Evolutionary conservation across 768 basidiomycete genomes (phyloP), one percentile per base, ranked within the genome.

Genomic region (Leccinum broughii): DNA sequence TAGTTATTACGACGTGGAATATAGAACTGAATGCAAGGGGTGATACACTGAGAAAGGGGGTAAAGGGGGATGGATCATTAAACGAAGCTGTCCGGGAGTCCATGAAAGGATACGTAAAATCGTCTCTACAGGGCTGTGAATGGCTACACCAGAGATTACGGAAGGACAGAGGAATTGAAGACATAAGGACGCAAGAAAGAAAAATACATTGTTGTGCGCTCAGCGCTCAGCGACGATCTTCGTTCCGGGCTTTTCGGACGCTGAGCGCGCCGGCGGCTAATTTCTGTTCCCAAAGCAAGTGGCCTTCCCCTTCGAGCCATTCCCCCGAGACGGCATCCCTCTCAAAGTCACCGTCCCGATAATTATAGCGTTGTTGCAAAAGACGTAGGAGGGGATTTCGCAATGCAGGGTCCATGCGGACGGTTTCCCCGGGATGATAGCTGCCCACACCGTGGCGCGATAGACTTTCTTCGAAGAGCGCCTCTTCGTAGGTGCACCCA

Each of bases 341-440:
- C 66, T 94, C 92, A 65, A 94, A 94, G 69, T 94, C 92, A 1
- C 92, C 92, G 72, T 94, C 92, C 57, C 82, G 82, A 74, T 94
- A 94, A 28, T 81, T 83, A 68, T 90, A 94, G 44, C 91, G 83
- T 64, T 82, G 69, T 71, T 92, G 79, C 34, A 94, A 77, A 34
- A 94, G 77, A 73, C 79, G 83, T 61, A 93, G 79, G 50, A 93
- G 81, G 30, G 91, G 89, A 62, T 93, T 93, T 44, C 92, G 84
- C 60, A 94, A 77, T 37, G 88, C 90, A 10, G 92, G 92, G 68
- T 94, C 92, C 91, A 94, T 93, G 68, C 92, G 87, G 54, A 93
- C 92, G 58, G 74, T 86, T 72, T 93, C 92, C 55, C 92, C 92
- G 0, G 92, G 92, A 62, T 84, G 84, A 67, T 93, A 93, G 70